These are phyloP conservation scores for Tanozyma kutaoensis DNA, from an alignment of 805 yeast genomes.

Conservation along the genomic window DNA sequence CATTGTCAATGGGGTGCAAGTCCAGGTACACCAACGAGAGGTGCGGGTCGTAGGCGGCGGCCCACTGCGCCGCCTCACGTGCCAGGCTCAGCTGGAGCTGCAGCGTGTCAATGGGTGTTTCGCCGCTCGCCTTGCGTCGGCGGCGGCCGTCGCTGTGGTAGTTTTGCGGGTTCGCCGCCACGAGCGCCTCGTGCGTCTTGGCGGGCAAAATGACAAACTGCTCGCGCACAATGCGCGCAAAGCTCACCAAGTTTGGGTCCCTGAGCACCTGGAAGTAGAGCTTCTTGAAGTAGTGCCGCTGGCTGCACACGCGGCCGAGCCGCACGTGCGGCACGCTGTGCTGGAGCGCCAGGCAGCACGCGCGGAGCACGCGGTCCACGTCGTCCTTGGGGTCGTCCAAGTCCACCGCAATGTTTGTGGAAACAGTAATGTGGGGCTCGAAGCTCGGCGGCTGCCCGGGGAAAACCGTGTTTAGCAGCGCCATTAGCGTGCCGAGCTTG, in stretches of 20 bases:
- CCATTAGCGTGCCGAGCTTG: slow-evolving; percentile 42
- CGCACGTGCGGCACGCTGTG: slow-evolving; percentile 25
- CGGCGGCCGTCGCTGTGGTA: slow-evolving; percentile 21
- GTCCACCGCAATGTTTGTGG: slow-evolving; percentile 42
- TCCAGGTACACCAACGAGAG: slow-evolving; percentile 58
- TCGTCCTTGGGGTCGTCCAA: slow-evolving; percentile 32
- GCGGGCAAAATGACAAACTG: slow-evolving; percentile 36
- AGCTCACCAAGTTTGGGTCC: slow-evolving; percentile 33
- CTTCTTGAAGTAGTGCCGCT: slow-evolving; percentile 38
- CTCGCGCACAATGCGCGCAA: slow-evolving; percentile 45
- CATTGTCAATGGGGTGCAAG: slow-evolving; percentile 52
- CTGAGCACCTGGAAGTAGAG: slow-evolving; percentile 34
- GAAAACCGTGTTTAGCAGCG: slow-evolving; percentile 58
- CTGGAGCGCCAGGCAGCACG: slow-evolving; percentile 46
- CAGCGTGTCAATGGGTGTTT: slow-evolving; percentile 12
- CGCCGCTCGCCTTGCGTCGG: slow-evolving; percentile 13
- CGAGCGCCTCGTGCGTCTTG: slow-evolving; percentile 21
- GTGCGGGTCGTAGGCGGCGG: slow-evolving; percentile 56
- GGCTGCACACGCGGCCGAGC: slow-evolving; percentile 31
- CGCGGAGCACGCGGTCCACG: slow-evolving; percentile 42
- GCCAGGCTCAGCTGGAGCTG: slow-evolving; percentile 30
- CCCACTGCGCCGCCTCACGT: slow-evolving; percentile 40
- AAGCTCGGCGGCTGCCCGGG: slow-evolving; percentile 52
- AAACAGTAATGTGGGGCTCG: slow-evolving; percentile 69
- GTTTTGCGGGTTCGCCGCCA: slow-evolving; percentile 22